These are phyloP conservation scores for Silene coronaria DNA, from an alignment of 179 eudicot genomes.

Conservation along the genomic window DNA sequence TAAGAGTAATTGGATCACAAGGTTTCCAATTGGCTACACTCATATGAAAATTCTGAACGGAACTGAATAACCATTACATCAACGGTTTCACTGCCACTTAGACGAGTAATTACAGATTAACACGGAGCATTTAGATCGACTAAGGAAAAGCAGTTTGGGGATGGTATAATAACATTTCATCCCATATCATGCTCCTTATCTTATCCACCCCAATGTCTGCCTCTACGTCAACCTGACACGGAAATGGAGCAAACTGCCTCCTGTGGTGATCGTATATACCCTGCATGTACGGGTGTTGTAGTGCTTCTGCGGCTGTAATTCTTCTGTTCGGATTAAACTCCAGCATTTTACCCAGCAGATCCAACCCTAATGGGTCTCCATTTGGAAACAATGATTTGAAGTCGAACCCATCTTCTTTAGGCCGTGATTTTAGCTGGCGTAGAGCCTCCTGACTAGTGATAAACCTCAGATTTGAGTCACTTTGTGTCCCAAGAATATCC, in stretches of 20 bases:
- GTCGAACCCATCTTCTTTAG: no score
- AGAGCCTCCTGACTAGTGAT: background rate
- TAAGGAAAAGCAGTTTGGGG: no score
- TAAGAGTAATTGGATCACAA: no score
- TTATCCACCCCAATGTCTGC: background rate
- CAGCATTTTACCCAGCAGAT: conserved; percentile 17
- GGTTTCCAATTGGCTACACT: no score
- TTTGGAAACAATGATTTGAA: background rate
- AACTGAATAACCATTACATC: no score
- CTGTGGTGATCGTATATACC: background rate
- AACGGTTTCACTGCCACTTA: no score
- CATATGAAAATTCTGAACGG: no score
- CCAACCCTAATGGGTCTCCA: conserved; percentile 16
- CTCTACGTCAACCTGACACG: background rate
- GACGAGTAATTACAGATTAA: no score
- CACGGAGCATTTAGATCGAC: no score
- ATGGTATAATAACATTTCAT: no score
- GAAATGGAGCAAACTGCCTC: background rate
- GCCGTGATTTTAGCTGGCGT: background rate
- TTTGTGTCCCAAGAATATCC: conserved; percentile 4
- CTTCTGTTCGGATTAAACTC: conserved; percentile 17
- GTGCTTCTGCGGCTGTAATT: conserved; percentile 18
- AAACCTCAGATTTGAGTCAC: conserved; percentile 7
- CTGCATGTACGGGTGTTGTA: conserved; percentile 17
- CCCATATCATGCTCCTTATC: background rate